A percentile compares a stretch with the other conserved stretches of the same genome.
These are phyloP conservation scores for Tricholoma furcatifolium DNA, from an alignment of 768 basidiomycete genomes.

Conservation along the genomic window DNA sequence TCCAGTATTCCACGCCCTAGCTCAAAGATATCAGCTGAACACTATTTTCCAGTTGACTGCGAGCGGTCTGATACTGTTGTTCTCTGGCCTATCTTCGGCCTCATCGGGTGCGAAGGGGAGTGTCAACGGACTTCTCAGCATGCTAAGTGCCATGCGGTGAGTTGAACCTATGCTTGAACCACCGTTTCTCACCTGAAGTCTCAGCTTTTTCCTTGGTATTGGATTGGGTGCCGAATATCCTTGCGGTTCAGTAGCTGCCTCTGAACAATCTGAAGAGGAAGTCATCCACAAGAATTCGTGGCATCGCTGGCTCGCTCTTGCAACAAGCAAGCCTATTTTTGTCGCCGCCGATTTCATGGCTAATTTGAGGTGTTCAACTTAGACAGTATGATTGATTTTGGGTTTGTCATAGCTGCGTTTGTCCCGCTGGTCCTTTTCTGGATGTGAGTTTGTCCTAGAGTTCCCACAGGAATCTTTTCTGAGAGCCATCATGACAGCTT, in stretches of 20 bases:
- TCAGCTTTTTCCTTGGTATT: constrained; percentile 82
- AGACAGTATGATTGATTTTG: constrained; percentile 84
- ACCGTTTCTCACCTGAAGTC: background rate
- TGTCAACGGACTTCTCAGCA: constrained; percentile 64
- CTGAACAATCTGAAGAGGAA: constrained; percentile 85
- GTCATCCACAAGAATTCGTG: constrained; percentile 74
- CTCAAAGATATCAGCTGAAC: background rate
- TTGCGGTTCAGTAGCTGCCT: constrained; percentile 83
- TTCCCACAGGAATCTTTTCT: background rate
- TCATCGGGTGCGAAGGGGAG: constrained; percentile 74
- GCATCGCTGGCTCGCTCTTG: constrained; percentile 81
- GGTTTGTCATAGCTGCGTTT: constrained; percentile 76
- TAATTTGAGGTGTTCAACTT: constrained; percentile 1
- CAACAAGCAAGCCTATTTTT: constrained; percentile 62
- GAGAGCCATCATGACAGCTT: constrained; percentile 43
- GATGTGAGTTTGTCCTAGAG: constrained; percentile 54
- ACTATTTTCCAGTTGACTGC: constrained; percentile 60
- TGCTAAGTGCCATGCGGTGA: constrained; percentile 78
- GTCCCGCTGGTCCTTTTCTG: constrained; percentile 83
- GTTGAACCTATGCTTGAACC: constrained; percentile 13
- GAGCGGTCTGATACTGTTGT: constrained; percentile 77
- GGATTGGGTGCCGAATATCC: constrained; percentile 90
- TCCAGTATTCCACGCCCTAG: background rate
- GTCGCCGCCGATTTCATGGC: background rate
- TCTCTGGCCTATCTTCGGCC: constrained; percentile 81